A percentile compares a stretch with the other conserved stretches of the same genome.
Evolutionary conservation across 306 rosid species (phyloP).

Genomic region (Prunus campanulata): DNA sequence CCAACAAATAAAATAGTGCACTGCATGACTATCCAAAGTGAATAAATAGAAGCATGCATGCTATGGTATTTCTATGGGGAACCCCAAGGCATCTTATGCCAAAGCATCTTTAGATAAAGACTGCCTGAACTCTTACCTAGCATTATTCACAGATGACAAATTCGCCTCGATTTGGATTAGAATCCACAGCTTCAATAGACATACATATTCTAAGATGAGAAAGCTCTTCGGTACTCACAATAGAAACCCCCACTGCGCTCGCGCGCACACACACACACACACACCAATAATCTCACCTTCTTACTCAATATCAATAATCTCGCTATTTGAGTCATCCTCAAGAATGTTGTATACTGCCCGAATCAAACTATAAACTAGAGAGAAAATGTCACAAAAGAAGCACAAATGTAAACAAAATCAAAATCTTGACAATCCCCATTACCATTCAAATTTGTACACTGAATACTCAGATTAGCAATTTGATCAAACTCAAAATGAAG

Average conservation of each 20-base stretch:
- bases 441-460: background rate
- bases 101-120: background rate
- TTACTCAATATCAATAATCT: background rate
- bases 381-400: background rate
- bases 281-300: background rate
- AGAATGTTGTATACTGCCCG: background rate
- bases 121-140: background rate
- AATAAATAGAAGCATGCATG: background rate
- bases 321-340: background rate
- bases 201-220: background rate
- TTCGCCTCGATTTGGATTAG: background rate
- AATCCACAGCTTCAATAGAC: background rate
- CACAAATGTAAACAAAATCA: background rate
- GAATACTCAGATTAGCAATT: background rate
- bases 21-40: no score
- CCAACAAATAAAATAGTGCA: background rate
- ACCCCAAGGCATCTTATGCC: background rate
- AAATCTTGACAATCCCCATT: background rate
- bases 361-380: background rate
- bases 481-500: no score
- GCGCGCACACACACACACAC: background rate
- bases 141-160: background rate
- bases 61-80: background rate
- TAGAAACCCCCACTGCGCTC: background rate
- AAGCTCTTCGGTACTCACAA: background rate